Percentiles rank a stretch among this genome's conserved stretches.
Evolutionary conservation across 768 basidiomycete species (phyloP).

Genomic region (Phlebiopsis flavidoalba): DNA sequence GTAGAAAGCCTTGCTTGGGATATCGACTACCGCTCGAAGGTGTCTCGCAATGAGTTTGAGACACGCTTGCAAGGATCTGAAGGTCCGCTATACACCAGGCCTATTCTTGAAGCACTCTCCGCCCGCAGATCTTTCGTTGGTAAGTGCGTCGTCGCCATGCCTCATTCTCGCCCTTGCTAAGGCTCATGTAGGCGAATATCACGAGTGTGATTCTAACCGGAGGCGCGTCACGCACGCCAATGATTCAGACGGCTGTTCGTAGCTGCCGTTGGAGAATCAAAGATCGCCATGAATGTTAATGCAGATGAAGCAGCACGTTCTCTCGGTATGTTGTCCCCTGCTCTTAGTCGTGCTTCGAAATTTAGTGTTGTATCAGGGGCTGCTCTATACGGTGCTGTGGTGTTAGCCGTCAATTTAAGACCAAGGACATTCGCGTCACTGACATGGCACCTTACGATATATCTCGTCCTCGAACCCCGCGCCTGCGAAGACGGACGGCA

Average conservation of each 20-base stretch:
- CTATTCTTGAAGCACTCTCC: slow-evolving; percentile 68
- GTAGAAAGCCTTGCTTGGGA: slow-evolving; percentile 90
- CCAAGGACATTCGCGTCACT: slow-evolving; percentile 84
- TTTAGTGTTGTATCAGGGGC: slow-evolving; percentile 42
- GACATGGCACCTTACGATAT: slow-evolving; percentile 75
- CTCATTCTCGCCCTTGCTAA: background rate
- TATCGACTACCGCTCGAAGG: slow-evolving; percentile 79
- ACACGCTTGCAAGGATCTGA: slow-evolving; percentile 17
- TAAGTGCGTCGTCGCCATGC: slow-evolving; percentile 26
- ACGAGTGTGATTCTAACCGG: slow-evolving; percentile 92
- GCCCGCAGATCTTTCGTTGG: slow-evolving; percentile 64
- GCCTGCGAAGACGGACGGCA: slow-evolving; percentile 43
- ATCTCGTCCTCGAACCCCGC: slow-evolving; percentile 74
- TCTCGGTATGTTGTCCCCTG: slow-evolving; percentile 43
- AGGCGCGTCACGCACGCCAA: slow-evolving; percentile 84
- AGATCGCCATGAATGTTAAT: slow-evolving; percentile 93
- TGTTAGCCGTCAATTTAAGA: slow-evolving; percentile 87
- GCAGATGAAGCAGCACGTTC: slow-evolving; percentile 94
- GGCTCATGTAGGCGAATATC: slow-evolving; percentile 56
- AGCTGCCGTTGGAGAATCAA: slow-evolving; percentile 77
- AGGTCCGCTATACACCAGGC: slow-evolving; percentile 46
- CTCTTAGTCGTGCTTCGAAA: background rate
- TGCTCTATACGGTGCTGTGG: slow-evolving; percentile 87
- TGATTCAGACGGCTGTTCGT: slow-evolving; percentile 83
- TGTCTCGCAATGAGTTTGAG: slow-evolving; percentile 81